Evolutionary conservation across 192 early-diverging fungal species (phyloP), one percentile per base, ranked within the genome.

Genomic region (Rhizophagus clarus): DNA sequence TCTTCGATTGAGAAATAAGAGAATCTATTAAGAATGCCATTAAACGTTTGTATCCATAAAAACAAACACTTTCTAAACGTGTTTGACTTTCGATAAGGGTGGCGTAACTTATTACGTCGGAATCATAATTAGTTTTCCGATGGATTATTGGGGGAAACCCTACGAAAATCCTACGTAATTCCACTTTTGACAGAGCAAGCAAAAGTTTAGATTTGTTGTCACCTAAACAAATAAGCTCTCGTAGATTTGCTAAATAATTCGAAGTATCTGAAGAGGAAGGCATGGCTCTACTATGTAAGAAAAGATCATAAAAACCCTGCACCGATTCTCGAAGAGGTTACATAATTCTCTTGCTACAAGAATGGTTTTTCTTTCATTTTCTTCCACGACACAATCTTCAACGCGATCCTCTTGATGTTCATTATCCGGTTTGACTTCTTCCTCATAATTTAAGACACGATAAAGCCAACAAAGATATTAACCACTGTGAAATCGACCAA

Each of bases 401-500:
- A 45, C 42, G 11, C 62, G 62, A 63, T 63, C 26, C 62, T 22
- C 62, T 63, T 63, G n/a, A n/a, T 63, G 62, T 28, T 63, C 62
- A 3, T 24, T 24, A 10, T 63, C 26, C 12, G 26, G 62, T 24
- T 63, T 22, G 26, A 24, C n/a, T 28, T 63, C 62, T 28, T 63
- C 62, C 26, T 63, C 62, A 28, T 24, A 22, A 63, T 63, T 63
- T 63, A 63, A 63, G 26, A 63, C 62, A 24, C 62, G 62, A 8
- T 28, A 63, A 11, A 63, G 26, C 62, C 62, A 63, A 63, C 62
- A 63, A n/a, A 63, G 62, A 63, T 24, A 28, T 24, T 63, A 63
- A 28, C 62, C 62, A 63, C 62, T 63, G 62, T 24, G n/a, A 24
- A 63, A 63, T 63, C 17, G 62, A 63, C 62, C 62, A 63, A 63